Evolutionary conservation across 1,284 basidiomycete genomes (phyloP), one percentile per base, ranked within the genome.

Genomic region (Pseudozyma pruni): DNA sequence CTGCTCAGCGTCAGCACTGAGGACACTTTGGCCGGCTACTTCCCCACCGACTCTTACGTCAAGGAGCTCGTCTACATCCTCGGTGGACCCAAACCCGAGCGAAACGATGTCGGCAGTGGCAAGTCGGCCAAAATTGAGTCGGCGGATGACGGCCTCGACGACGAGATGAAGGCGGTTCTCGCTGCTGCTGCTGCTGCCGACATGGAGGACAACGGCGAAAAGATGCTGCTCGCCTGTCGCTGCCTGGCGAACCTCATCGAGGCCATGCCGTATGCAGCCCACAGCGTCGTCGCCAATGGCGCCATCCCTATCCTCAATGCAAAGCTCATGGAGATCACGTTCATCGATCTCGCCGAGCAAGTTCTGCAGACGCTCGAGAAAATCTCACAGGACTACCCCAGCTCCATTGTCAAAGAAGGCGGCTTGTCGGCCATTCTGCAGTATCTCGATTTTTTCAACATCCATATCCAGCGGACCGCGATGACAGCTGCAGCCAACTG

Each of bases 1-100:
- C 83, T 97, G 40, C 89, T 98, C 54, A 92, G 92, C 68, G 94
- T 98, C 84, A 93, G 92, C 83, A 98, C 93, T 8, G 95, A 98
- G 84, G 96, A 98, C 83, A 97, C 93, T 1, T 86, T 99, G 38
- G 91, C 92, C 14, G 94, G 93, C 40, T 95, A 91, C 33, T 95
- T 98, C 85, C 92, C 92, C 69, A 90, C 94, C 25, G 93, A 95
- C 76, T 88, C 90, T 14, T 98, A 94, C 81, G 92, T 95, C 38
- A 89, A 90, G 73, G 96, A 98, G 83, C 88, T 98, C 41, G 90
- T 99, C 67, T 89, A 89, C 79, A 93, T 97, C 70, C 86, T 99
- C 42, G 91, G 92, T 27, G 96, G 96, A 1, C 85, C 88, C 17
- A 74, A 76, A 50, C 76, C 79, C 0, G 67, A 69, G 2, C 62